Conservation (phyloP, 2,329 filamentous ascomycete species). For the Aureobasidium leucospermi region DNA sequence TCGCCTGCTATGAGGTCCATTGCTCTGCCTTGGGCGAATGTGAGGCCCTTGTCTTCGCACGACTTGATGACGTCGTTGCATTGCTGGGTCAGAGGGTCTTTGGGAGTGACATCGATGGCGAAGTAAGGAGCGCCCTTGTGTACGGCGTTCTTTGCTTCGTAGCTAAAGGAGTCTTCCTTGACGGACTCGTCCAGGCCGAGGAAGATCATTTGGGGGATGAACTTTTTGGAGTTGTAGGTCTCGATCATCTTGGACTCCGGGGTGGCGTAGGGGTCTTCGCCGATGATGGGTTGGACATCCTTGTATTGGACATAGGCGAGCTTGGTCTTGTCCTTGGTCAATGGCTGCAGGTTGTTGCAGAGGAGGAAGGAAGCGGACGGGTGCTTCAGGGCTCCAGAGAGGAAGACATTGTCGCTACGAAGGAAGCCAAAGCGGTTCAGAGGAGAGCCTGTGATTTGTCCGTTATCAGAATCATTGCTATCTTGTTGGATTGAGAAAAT, state of each 20-base stretch:
- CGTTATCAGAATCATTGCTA: neutral
- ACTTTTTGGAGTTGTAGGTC: slow-evolving; percentile 63
- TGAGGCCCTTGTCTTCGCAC: slow-evolving; percentile 54
- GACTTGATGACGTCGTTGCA: slow-evolving; percentile 54
- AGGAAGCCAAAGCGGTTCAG: slow-evolving; percentile 76
- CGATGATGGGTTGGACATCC: slow-evolving; percentile 65
- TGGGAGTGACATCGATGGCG: slow-evolving; percentile 76
- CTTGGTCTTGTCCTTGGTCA: slow-evolving; percentile 53
- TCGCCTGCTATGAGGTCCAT: slow-evolving; percentile 54
- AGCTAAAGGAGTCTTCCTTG: slow-evolving; percentile 46
- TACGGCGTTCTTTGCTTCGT: slow-evolving; percentile 55
- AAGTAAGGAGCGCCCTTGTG: slow-evolving; percentile 82
- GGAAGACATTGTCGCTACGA: slow-evolving; percentile 61
- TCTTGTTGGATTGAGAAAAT: neutral
- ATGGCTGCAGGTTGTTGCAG: slow-evolving; percentile 69
- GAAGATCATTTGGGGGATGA: slow-evolving; percentile 69
- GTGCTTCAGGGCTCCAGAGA: slow-evolving; percentile 59
- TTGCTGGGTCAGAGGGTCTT: slow-evolving; percentile 51
- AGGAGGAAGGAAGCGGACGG: slow-evolving; percentile 66
- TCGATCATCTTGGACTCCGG: slow-evolving; percentile 67
- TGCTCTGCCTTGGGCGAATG: slow-evolving; percentile 61
- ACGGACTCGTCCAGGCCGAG: slow-evolving; percentile 68
- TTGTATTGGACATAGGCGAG: slow-evolving; percentile 62
- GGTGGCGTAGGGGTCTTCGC: slow-evolving; percentile 60
- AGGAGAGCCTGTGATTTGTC: slow-evolving; percentile 49